These are phyloP conservation scores for Protomyces inundatus DNA, from an alignment of 1,139 yeast species.

Conservation along the genomic window DNA sequence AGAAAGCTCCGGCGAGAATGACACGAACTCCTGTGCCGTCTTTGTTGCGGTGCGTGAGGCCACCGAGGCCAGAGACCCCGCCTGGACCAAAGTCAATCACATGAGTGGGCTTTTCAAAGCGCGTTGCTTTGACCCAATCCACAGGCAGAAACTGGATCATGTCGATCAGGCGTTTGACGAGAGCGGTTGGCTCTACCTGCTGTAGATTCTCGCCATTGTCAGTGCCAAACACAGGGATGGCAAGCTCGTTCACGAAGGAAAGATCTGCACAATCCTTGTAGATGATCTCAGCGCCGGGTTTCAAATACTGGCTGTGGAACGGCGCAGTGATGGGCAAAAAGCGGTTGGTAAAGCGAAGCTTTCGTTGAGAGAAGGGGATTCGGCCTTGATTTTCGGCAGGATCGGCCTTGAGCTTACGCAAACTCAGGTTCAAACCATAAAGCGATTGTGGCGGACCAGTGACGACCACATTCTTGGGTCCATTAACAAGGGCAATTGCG, in stretches of 20 bases:
- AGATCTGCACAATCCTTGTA: slow-evolving; percentile 53
- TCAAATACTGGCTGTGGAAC: slow-evolving; percentile 85
- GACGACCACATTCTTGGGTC: slow-evolving; percentile 91
- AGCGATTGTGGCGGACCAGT: slow-evolving; percentile 99
- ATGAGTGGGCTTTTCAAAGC: slow-evolving; percentile 68
- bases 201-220: slow-evolving; percentile 78
- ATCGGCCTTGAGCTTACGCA: slow-evolving; percentile 92
- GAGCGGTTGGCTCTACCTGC: slow-evolving; percentile 35
- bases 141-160: slow-evolving; percentile 87
- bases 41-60: slow-evolving; percentile 90
- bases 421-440: slow-evolving; percentile 85
- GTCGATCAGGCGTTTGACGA: slow-evolving; percentile 63
- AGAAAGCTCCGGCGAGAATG: slow-evolving; percentile 87
- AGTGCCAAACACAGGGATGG: slow-evolving; percentile 89
- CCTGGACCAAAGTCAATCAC: slow-evolving; percentile 98
- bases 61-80: slow-evolving; percentile 94
- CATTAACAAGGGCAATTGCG: slow-evolving; percentile 83
- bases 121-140: slow-evolving; percentile 88
- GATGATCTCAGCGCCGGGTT: slow-evolving; percentile 61
- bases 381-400: slow-evolving; percentile 92
- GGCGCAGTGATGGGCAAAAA: slow-evolving; percentile 95
- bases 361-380: slow-evolving; percentile 87
- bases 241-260: slow-evolving; percentile 53
- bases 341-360: slow-evolving; percentile 84
- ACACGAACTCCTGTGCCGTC: slow-evolving; percentile 98